A percentile compares a stretch with the other conserved stretches of the same genome.
Conservation (phyloP, 208 protist genomes). For the Willaertia magna region DNA sequence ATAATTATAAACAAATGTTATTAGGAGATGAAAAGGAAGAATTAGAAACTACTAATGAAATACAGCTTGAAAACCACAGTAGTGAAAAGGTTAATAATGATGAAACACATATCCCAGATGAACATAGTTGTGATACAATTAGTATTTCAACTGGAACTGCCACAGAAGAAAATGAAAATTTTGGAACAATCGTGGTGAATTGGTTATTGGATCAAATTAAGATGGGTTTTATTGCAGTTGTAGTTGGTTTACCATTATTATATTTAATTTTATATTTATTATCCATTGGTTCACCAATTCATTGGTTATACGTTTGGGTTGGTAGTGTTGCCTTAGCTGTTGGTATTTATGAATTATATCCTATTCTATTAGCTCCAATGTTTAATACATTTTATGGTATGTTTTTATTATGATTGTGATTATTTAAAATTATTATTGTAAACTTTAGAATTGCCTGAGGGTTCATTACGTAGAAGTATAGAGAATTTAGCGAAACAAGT, state of each 20-base stretch:
- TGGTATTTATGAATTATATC: conserved; percentile 10
- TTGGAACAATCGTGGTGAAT: not conserved
- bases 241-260: not conserved
- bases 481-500: not conserved
- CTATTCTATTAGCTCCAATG: not conserved
- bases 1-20: not conserved
- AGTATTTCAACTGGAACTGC: not conserved
- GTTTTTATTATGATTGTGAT: not conserved
- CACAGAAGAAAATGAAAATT: not conserved
- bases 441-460: not conserved
- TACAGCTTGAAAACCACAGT: not conserved
- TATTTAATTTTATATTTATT: not conserved
- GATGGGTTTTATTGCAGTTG: not conserved
- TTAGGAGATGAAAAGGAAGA: not conserved
- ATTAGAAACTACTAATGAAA: not conserved
- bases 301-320: not conserved
- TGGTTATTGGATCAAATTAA: not conserved
- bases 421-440: not conserved
- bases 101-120: too few species aligned
- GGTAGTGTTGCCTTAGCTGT: not conserved
- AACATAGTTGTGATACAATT: not conserved
- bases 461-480: not conserved
- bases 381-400: not conserved
- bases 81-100: not conserved
- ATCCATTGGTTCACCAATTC: not conserved